Percentiles rank a stretch among this genome's conserved stretches.
Conservation (phyloP, 495 filamentous ascomycete species). For the Jackrogersella minutella region DNA sequence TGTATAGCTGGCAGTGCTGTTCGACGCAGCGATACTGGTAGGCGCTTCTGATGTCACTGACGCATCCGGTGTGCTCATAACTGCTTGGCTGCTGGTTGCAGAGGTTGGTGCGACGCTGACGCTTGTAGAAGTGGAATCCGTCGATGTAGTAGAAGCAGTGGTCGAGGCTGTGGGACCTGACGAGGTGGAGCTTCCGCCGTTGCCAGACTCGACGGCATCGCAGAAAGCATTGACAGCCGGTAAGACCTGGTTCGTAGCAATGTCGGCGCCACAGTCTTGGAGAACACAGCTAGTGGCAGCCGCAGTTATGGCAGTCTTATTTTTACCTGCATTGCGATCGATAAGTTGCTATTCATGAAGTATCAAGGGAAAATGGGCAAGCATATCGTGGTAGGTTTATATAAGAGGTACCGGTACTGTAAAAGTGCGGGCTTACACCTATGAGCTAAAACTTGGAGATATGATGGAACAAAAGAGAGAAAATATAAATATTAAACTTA, state of each 20-base stretch:
- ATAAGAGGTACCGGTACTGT: background rate
- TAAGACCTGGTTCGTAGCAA: conserved; percentile 50
- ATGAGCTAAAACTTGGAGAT: background rate
- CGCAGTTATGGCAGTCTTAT: conserved; percentile 43
- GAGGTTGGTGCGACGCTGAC: background rate
- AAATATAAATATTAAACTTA: conserved; percentile 3
- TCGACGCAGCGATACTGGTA: background rate
- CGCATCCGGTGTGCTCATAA: background rate
- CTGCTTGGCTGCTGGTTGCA: background rate
- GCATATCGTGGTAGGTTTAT: too few relatives aligned
- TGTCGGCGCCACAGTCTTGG: conserved; percentile 43
- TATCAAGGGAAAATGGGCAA: too few relatives aligned
- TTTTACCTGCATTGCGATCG: conserved; percentile 24
- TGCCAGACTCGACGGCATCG: conserved; percentile 31
- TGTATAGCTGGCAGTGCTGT: conserved; percentile 2
- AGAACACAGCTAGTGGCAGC: conserved; percentile 52
- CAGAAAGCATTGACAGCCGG: conserved; percentile 50
- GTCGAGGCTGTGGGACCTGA: background rate
- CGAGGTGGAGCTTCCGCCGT: conserved; percentile 18
- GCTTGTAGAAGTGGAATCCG: conserved; percentile 13
- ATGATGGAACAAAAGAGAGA: background rate
- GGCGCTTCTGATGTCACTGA: conserved; percentile 11
- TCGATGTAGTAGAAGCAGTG: conserved; percentile 11
- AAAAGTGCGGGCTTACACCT: background rate
- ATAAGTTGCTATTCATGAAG: conserved; percentile 1